These are phyloP conservation scores for Nemania abortiva DNA, from an alignment of 2,329 filamentous ascomycete species.

Conservation along the genomic window DNA sequence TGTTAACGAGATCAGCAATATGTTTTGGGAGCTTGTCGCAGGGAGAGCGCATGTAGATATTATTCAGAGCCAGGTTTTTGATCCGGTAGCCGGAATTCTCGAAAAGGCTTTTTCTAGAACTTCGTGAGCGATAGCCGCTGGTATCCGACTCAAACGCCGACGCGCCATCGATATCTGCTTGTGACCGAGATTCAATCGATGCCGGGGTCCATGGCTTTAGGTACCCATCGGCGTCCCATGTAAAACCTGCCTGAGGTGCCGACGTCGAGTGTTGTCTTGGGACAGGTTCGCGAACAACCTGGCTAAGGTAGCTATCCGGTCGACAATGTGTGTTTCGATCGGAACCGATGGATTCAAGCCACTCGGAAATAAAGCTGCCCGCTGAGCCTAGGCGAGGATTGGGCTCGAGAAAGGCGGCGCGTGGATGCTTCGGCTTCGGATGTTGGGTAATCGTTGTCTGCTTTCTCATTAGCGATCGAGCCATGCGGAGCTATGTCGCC, in stretches of 20 bases:
- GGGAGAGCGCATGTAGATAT: constrained; percentile 42
- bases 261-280: constrained; percentile 40
- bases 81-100: constrained; percentile 39
- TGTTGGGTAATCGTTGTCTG: too few species aligned
- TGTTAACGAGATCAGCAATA: not conserved
- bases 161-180: not conserved
- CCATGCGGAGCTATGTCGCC: too few species aligned
- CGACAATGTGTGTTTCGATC: constrained; percentile 46
- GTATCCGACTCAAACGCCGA: not conserved
- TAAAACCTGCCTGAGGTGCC: not conserved
- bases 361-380: constrained; percentile 18
- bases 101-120: constrained; percentile 41
- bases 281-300: constrained; percentile 41
- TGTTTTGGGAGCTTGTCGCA: constrained; percentile 32
- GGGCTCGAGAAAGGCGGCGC: too few species aligned
- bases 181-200: not conserved
- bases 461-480: too few species aligned
- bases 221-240: not conserved
- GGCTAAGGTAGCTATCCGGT: constrained; percentile 47
- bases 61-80: constrained; percentile 43
- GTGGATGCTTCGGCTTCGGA: too few species aligned
- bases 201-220: not conserved
- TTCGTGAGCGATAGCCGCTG: not conserved
- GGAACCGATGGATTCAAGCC: constrained; percentile 43
- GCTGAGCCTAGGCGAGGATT: not conserved